A percentile compares a stretch with the other conserved stretches of the same genome.
These are phyloP conservation scores for Yarrowia hollandica DNA, from an alignment of 805 yeast species.

Conservation along the genomic window DNA sequence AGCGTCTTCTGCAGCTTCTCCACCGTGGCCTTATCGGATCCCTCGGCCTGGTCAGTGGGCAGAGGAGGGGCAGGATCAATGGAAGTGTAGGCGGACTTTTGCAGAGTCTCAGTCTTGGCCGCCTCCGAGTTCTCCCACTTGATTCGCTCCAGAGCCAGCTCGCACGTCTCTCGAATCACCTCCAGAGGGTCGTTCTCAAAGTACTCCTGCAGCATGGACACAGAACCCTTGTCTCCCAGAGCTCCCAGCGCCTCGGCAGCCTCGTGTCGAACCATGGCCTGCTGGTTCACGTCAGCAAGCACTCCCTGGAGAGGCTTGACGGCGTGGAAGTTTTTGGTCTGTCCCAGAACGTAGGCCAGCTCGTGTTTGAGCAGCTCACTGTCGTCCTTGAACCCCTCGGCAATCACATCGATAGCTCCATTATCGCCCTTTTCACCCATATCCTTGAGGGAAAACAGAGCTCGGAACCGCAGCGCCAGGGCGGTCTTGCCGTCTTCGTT, in stretches of 20 bases:
- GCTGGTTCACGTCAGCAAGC: conserved; percentile 58
- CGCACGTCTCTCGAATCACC: conserved; percentile 96
- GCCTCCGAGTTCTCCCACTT: conserved; percentile 81
- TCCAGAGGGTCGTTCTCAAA: conserved; percentile 70
- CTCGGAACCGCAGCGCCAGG: conserved; percentile 87
- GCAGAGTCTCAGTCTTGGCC: conserved; percentile 67
- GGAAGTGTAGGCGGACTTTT: conserved; percentile 74
- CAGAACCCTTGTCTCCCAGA: conserved; percentile 73
- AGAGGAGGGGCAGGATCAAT: conserved; percentile 99
- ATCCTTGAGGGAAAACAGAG: conserved; percentile 85
- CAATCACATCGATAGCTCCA: conserved; percentile 77
- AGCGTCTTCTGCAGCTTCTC: conserved; percentile 65
- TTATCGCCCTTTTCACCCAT: conserved; percentile 71
- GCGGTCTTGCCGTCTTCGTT: conserved; percentile 58
- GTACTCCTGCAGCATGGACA: conserved; percentile 65
- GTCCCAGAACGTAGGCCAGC: conserved; percentile 96
- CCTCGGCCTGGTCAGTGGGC: conserved; percentile 50
- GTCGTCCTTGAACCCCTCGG: conserved; percentile 74
- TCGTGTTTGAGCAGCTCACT: conserved; percentile 95
- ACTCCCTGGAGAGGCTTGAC: conserved; percentile 75
- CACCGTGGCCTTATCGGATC: conserved; percentile 52
- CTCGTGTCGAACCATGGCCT: conserved; percentile 97
- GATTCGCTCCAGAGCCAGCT: conserved; percentile 92
- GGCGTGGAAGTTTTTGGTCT: conserved; percentile 79
- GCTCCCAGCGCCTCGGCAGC: conserved; percentile 99